phyloP scores from a whole-genome alignment of 805 yeast genomes.

The Teunomyces aglyptinius region DNA sequence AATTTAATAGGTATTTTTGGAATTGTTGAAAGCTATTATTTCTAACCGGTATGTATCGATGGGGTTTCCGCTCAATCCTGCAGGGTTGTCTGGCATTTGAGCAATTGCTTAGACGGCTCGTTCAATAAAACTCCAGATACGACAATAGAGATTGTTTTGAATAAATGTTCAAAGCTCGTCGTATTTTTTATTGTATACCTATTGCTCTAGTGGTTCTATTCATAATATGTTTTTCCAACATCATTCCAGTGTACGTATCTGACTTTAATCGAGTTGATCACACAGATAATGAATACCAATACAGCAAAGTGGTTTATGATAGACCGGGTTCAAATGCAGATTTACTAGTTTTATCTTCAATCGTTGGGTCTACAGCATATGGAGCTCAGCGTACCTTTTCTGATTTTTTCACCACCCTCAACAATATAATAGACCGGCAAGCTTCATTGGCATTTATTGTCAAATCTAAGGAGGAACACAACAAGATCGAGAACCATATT shows the following conservation, averaged over 20 bases:
- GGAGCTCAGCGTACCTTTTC: conserved; percentile 32
- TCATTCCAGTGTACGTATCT: not conserved
- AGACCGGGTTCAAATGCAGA: not conserved
- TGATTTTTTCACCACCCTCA: conserved; percentile 32
- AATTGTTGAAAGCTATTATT: no score
- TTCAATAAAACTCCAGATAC: not conserved
- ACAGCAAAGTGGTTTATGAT: not conserved
- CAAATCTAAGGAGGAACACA: conserved; percentile 27
- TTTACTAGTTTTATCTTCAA: not conserved
- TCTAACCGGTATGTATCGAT: no score
- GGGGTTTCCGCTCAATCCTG: not conserved
- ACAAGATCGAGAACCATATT: conserved; percentile 17
- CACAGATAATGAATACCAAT: not conserved
- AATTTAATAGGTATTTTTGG: no score
- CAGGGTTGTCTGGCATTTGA: not conserved
- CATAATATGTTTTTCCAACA: not conserved
- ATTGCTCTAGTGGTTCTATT: not conserved
- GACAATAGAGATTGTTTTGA: not conserved
- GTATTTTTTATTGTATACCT: not conserved
- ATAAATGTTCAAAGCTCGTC: not conserved
- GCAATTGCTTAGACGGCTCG: no score
- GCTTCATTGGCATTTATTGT: conserved; percentile 30
- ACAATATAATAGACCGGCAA: conserved; percentile 4
- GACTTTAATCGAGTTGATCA: not conserved
- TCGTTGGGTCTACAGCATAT: conserved; percentile 17